phyloP scores from a whole-genome alignment of 1,284 basidiomycete genomes.

The Athelia psychrophila region DNA sequence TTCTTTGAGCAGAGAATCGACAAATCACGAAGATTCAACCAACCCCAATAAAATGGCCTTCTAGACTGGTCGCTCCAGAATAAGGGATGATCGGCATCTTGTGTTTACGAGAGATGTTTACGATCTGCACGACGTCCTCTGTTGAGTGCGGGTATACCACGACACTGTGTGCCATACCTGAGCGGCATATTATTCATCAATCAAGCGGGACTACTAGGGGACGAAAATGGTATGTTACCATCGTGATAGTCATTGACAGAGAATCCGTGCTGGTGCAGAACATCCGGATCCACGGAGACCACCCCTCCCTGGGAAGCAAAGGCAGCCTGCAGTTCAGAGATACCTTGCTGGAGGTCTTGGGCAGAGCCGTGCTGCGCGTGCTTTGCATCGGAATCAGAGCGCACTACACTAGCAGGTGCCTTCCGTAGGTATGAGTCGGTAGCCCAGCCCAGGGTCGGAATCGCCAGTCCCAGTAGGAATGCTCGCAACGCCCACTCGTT shows the following conservation, averaged over 20 bases:
- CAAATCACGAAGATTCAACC: slow-evolving; percentile 17
- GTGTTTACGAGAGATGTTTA: slow-evolving; percentile 63
- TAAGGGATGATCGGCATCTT: slow-evolving; percentile 72
- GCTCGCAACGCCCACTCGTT: too few species aligned
- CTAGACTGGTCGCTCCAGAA: slow-evolving; percentile 67
- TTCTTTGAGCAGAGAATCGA: slow-evolving; percentile 1
- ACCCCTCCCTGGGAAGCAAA: slow-evolving; percentile 32
- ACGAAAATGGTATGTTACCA: slow-evolving; percentile 31
- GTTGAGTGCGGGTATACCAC: slow-evolving; percentile 55
- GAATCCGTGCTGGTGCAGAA: slow-evolving; percentile 54
- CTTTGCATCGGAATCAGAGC: too few species aligned
- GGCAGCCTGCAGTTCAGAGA: slow-evolving; percentile 40
- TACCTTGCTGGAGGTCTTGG: slow-evolving; percentile 49
- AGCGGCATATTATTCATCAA: not conserved
- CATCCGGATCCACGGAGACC: slow-evolving; percentile 55
- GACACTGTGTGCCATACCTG: slow-evolving; percentile 43
- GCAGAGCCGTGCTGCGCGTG: slow-evolving; percentile 37
- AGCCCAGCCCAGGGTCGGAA: too few species aligned
- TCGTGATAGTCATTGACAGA: slow-evolving; percentile 58
- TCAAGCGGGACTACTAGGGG: slow-evolving; percentile 15
- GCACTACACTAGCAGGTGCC: too few species aligned
- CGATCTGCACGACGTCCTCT: slow-evolving; percentile 67
- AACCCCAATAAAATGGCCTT: slow-evolving; percentile 67
- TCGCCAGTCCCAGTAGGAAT: too few species aligned
- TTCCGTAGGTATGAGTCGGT: too few species aligned